Conservation (phyloP, 768 basidiomycete species). For the Mycena venus region DNA sequence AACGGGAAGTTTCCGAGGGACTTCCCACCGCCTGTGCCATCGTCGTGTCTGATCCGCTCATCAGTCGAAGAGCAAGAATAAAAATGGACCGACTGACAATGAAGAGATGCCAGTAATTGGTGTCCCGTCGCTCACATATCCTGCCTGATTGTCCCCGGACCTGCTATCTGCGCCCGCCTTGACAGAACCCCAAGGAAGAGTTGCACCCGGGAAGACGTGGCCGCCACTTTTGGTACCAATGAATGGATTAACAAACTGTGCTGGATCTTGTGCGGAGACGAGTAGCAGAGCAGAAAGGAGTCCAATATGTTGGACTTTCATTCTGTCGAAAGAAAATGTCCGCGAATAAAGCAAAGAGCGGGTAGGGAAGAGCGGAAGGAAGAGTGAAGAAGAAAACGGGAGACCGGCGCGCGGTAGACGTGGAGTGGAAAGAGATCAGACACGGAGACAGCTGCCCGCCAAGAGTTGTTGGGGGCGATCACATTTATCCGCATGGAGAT, state of each 20-base stretch:
- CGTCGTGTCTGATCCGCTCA: slow-evolving; percentile 23
- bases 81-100: slow-evolving; percentile 1
- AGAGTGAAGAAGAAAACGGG: neutral
- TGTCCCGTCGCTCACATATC: slow-evolving; percentile 27
- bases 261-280: slow-evolving; percentile 15
- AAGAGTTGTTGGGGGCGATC: too few relatives aligned
- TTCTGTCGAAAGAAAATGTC: neutral
- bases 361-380: neutral
- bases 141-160: slow-evolving; percentile 28
- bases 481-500: neutral
- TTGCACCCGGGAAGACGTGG: slow-evolving; percentile 55
- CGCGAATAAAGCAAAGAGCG: neutral
- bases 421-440: neutral
- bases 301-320: slow-evolving; percentile 1
- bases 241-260: slow-evolving; percentile 50
- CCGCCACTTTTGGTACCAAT: slow-evolving; percentile 58
- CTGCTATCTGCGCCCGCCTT: slow-evolving; percentile 54
- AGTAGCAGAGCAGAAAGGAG: neutral
- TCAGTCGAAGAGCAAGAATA: neutral
- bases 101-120: slow-evolving; percentile 27
- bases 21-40: slow-evolving; percentile 16
- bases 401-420: too few relatives aligned
- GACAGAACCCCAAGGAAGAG: slow-evolving; percentile 56
- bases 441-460: neutral
- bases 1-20: slow-evolving; percentile 31